Conservation (phyloP, 2,329 filamentous ascomycete genomes). For the Verticillium nubilum region DNA sequence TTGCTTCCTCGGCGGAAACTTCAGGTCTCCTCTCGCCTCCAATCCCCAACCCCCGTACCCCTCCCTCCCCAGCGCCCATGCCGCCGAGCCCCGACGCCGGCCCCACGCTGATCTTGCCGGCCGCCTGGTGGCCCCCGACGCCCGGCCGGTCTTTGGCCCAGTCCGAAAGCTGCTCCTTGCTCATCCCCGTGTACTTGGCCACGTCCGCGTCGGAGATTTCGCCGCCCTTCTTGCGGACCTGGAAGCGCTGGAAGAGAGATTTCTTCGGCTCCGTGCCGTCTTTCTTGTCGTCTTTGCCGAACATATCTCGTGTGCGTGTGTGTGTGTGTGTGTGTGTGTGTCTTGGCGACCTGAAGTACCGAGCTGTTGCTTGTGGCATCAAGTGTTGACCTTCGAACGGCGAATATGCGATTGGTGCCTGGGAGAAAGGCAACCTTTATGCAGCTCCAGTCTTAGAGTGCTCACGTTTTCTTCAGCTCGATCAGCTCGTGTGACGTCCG, state of each 20-base stretch:
- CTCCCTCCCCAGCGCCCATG: slow-evolving; percentile 19
- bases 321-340: neutral
- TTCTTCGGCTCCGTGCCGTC: slow-evolving; percentile 14
- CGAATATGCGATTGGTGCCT: no score
- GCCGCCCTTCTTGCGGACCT: slow-evolving; percentile 22
- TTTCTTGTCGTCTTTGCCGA: neutral
- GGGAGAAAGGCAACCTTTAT: no score
- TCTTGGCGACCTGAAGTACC: no score
- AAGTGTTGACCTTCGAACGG: no score
- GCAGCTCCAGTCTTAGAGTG: no score
- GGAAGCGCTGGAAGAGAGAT: slow-evolving; percentile 24
- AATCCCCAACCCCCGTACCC: slow-evolving; percentile 30
- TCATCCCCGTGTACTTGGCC: slow-evolving; percentile 34
- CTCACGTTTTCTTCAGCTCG: no score
- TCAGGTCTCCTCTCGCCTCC: slow-evolving; percentile 22
- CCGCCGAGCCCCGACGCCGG: slow-evolving; percentile 23
- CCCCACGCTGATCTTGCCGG: slow-evolving; percentile 25
- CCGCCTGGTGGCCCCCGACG: slow-evolving; percentile 33
- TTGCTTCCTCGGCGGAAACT: slow-evolving; percentile 23
- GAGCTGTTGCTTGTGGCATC: no score
- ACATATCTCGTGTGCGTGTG: neutral
- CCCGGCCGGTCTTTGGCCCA: slow-evolving; percentile 33
- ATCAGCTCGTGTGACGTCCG: no score
- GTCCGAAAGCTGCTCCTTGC: slow-evolving; percentile 20
- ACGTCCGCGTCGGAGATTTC: slow-evolving; percentile 32